phyloP scores from a whole-genome alignment of 768 basidiomycete species.

The Russula dissimulans region DNA sequence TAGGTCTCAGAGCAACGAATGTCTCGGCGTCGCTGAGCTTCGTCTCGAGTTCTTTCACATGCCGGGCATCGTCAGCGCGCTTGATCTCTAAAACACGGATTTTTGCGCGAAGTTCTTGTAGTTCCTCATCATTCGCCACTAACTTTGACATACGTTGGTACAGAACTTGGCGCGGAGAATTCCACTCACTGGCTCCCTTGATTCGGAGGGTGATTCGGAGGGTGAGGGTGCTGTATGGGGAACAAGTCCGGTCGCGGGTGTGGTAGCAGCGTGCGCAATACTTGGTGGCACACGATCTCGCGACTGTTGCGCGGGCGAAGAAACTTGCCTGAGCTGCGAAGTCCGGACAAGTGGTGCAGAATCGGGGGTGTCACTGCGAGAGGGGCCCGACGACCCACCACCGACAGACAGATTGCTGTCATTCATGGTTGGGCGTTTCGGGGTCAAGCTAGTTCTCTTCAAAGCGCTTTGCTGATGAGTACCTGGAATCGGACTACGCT shows the following conservation, averaged over 20 bases:
- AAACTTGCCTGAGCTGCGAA: constrained; percentile 28
- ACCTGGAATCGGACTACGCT: constrained; percentile 31
- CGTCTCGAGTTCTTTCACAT: constrained; percentile 74
- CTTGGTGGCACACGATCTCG: constrained; percentile 8
- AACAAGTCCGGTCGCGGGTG: background rate
- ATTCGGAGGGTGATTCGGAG: background rate
- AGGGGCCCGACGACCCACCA: constrained; percentile 27
- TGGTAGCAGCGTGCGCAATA: constrained; percentile 15
- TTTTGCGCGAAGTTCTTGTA: constrained; percentile 77
- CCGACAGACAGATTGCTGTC: constrained; percentile 23
- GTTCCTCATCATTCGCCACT: constrained; percentile 41
- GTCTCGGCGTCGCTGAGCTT: constrained; percentile 79
- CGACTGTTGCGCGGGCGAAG: constrained; percentile 24
- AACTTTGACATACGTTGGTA: background rate
- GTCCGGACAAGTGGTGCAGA: constrained; percentile 19
- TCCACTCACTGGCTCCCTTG: background rate
- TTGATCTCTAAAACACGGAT: constrained; percentile 79
- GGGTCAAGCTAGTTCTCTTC: constrained; percentile 23
- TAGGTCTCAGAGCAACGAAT: constrained; percentile 77
- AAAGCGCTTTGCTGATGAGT: constrained; percentile 3
- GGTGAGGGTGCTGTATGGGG: constrained; percentile 10
- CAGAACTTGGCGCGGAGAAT: background rate
- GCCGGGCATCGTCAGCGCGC: constrained; percentile 77
- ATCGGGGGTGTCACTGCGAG: constrained; percentile 25
- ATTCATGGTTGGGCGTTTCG: constrained; percentile 36